phyloP scores from a whole-genome alignment of 208 protist genomes.

The Leishmania tropica region DNA sequence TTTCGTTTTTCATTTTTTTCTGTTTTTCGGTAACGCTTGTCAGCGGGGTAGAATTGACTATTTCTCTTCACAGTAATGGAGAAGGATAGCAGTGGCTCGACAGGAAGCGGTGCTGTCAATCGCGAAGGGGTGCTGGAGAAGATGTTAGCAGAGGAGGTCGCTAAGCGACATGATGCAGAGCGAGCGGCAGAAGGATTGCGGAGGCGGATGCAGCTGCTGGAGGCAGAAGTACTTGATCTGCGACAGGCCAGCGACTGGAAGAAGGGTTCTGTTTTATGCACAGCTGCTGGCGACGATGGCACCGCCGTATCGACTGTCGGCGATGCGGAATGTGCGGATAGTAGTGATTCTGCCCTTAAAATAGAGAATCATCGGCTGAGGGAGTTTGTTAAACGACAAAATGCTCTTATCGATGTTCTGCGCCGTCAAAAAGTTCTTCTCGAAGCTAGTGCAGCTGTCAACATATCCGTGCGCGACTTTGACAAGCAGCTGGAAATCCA shows the following conservation, averaged over 20 bases:
- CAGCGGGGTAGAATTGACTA: too few relatives aligned
- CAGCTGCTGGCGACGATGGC: background rate
- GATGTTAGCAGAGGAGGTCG: background rate
- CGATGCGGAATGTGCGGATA: background rate
- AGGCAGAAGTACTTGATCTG: background rate
- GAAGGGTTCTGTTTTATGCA: too few relatives aligned
- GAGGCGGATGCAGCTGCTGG: background rate
- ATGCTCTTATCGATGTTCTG: constrained; percentile 93
- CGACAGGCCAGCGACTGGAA: background rate
- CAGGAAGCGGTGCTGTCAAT: background rate
- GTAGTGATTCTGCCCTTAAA: background rate
- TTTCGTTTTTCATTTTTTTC: too few relatives aligned
- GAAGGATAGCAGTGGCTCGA: background rate
- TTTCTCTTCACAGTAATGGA: background rate
- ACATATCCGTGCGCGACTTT: constrained; percentile 86
- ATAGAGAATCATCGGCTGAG: constrained; percentile 80
- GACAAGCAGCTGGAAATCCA: constrained; percentile 14
- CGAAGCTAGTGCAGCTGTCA: constrained; percentile 79
- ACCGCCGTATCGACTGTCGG: background rate
- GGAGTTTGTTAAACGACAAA: constrained; percentile 86
- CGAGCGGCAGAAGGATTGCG: background rate
- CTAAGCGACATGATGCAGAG: background rate
- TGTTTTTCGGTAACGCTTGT: too few relatives aligned
- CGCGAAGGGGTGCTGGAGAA: background rate
- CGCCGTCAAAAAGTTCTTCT: constrained; percentile 93